Evolutionary conservation across 805 yeast species (phyloP).

Genomic region (Zygotorulaspora chibaensis): DNA sequence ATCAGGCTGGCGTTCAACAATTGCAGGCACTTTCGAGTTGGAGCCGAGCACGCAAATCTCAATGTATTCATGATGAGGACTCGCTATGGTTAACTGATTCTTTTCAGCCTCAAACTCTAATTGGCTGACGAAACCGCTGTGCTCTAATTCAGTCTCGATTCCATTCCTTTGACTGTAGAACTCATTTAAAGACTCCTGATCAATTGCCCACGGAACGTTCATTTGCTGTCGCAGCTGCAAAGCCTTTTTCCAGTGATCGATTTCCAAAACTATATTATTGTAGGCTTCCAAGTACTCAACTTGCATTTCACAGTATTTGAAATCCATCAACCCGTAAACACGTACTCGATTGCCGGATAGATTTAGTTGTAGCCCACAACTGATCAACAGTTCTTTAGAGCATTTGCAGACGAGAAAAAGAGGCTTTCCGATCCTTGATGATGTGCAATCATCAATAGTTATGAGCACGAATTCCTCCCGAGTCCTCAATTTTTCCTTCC

Average conservation of each 20-base stretch:
- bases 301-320: slow-evolving; percentile 30
- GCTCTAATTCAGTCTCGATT: neutral
- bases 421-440: slow-evolving; percentile 6
- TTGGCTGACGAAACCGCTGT: slow-evolving; percentile 16
- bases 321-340: slow-evolving; percentile 26
- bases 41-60: neutral
- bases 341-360: slow-evolving; percentile 28
- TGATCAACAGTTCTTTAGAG: slow-evolving; percentile 15
- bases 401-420: slow-evolving; percentile 30
- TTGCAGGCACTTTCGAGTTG: neutral
- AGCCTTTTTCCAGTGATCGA: slow-evolving; percentile 37
- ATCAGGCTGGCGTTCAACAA: neutral
- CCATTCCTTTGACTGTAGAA: slow-evolving; percentile 1
- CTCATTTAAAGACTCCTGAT: neutral
- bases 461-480: slow-evolving; percentile 21
- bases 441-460: slow-evolving; percentile 25
- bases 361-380: slow-evolving; percentile 20
- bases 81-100: slow-evolving; percentile 20
- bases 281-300: slow-evolving; percentile 28
- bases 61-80: slow-evolving; percentile 12
- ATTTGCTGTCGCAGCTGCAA: slow-evolving; percentile 26
- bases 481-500: slow-evolving; percentile 12
- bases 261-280: slow-evolving; percentile 29
- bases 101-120: slow-evolving; percentile 17
- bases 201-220: slow-evolving; percentile 35